Evolutionary conservation across 805 yeast species (phyloP), one percentile per base, ranked within the genome.

Genomic region (Wickerhamomyces strasburgensis): DNA sequence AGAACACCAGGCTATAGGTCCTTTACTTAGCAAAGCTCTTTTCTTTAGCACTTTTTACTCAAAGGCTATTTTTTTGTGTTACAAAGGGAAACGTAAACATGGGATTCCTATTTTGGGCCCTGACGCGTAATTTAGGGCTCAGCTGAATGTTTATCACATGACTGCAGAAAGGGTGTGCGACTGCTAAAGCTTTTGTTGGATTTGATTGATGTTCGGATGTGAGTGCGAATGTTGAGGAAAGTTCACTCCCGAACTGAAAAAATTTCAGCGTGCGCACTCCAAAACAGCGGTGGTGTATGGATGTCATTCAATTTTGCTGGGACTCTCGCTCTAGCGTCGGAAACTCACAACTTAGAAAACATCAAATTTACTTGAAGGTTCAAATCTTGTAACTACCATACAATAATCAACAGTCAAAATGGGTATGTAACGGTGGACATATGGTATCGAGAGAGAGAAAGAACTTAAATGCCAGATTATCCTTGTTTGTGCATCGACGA

Each of bases 341-440:
- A 49, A 43, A 40, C 49, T 49, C 38, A 31, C 40, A 38, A 29
- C 38, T 39, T 38, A 29, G 35, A 31, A 26, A 33, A 33, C 28
- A 24, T 19, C 15, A 27, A 21, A 21, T 21, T 21, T 21, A 21
- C 10, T 21, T 21, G 11, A 21, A 21, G 25, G 10, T 8, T 21
- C 11, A 8, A 21, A 21, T 21, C 11, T 21, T 8, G 31, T 18
- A 27, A 31, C 25, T 21, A 32, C 31, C 35, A 49, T 43, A 48
- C 51, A 45, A 48, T 40, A 47, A 48, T 42, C 55, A 47, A 44
- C 52, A 44, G 47, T 49, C 50, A 49, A 48, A 52, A 54, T 54
- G 58, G 58, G 58, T 54, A 54, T 39, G 58, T 54, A 33, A 28
- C 14, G 5, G n/a, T 16, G 23, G 25, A 16, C n/a, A 16, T 18